Conservation (phyloP, 768 basidiomycete genomes). For the Kwoniella shandongensis region DNA sequence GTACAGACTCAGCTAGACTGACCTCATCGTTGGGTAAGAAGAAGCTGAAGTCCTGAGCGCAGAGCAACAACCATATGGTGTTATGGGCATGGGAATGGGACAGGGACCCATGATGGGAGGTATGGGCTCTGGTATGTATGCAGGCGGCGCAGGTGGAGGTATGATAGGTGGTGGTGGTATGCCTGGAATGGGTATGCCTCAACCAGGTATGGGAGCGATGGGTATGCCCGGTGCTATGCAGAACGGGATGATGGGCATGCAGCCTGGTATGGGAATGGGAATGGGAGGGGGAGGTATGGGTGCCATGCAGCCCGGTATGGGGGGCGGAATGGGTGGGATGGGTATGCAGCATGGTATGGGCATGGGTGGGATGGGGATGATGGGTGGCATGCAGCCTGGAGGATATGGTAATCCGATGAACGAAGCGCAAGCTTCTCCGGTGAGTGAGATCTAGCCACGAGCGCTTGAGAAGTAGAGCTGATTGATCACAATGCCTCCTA, state of each 20-base stretch:
- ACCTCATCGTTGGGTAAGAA: not conserved
- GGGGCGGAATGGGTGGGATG: conserved; percentile 16
- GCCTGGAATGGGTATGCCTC: conserved; percentile 32
- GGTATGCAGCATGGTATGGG: conserved; percentile 16
- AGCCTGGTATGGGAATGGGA: conserved; percentile 25
- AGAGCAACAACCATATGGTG: conserved; percentile 18
- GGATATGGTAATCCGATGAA: conserved; percentile 24
- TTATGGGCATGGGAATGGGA: conserved; percentile 6
- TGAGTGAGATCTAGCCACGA: conserved; percentile 21
- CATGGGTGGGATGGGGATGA: conserved; percentile 18
- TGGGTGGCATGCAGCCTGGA: conserved; percentile 20
- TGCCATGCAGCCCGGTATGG: conserved; percentile 17
- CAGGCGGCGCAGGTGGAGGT: conserved; percentile 2
- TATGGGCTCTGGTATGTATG: conserved; percentile 21
- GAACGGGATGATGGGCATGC: conserved; percentile 22
- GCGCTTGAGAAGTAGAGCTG: not conserved
- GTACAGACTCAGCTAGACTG: conserved; percentile 2
- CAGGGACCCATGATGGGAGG: conserved; percentile 22
- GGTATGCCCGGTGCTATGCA: conserved; percentile 28
- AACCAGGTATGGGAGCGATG: conserved; percentile 34
- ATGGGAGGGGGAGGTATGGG: conserved; percentile 31
- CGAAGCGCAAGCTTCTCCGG: conserved; percentile 45
- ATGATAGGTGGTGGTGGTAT: conserved; percentile 10
- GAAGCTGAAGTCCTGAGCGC: not conserved
- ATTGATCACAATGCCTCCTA: no score